These are phyloP conservation scores for Alternaria postmessia DNA, from an alignment of 2,329 filamentous ascomycete species.

Conservation along the genomic window DNA sequence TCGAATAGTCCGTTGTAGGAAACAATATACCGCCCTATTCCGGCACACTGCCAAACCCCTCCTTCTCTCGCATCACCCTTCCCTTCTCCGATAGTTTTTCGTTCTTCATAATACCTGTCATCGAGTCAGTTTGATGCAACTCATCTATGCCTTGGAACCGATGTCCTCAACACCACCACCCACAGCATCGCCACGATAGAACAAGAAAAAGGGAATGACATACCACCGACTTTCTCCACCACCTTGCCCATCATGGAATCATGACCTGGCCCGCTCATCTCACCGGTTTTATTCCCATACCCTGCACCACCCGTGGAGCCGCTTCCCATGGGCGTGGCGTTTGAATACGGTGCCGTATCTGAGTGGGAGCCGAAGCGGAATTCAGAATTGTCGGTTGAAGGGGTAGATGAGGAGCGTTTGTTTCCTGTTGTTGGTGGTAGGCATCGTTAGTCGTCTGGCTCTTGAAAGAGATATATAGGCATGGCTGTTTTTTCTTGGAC, in stretches of 20 bases:
- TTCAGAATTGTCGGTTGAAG: not conserved
- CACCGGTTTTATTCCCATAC: slow-evolving; percentile 52
- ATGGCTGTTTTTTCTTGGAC: too few species aligned
- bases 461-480: too few species aligned
- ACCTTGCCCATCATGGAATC: slow-evolving; percentile 65
- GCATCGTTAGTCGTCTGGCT: not conserved
- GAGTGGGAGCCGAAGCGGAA: slow-evolving; percentile 31
- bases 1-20: too few species aligned
- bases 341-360: slow-evolving; percentile 36
- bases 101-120: slow-evolving; percentile 51
- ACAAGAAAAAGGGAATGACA: slow-evolving; percentile 20
- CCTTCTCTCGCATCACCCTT: slow-evolving; percentile 57
- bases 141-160: too few species aligned
- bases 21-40: not conserved
- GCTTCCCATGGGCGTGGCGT: slow-evolving; percentile 37
- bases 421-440: slow-evolving; percentile 33
- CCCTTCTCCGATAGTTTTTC: slow-evolving; percentile 60
- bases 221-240: slow-evolving; percentile 65
- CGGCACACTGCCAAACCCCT: slow-evolving; percentile 4
- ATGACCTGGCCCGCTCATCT: slow-evolving; percentile 21
- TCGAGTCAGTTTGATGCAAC: too few species aligned
- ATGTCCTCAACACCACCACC: too few species aligned
- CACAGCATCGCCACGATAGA: too few species aligned
- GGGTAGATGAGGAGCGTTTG: slow-evolving; percentile 35
- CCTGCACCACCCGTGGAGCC: slow-evolving; percentile 48